phyloP scores from a whole-genome alignment of 1,139 yeast species.

The Blastobotrys serpentis region DNA sequence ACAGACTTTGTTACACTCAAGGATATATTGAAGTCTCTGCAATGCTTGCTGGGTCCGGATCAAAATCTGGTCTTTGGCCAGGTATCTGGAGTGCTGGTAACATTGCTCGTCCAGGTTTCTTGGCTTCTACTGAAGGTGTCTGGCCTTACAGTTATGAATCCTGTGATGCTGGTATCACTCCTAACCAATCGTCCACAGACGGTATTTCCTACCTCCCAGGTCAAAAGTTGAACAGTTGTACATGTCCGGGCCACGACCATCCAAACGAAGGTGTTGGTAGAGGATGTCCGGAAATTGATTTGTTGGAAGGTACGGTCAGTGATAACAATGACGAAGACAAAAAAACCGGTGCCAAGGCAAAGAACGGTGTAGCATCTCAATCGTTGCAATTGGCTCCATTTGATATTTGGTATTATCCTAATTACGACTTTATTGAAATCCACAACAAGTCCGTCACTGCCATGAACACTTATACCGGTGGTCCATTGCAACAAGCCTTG shows the following conservation, averaged over 20 bases:
- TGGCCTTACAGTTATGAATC: conserved; percentile 86
- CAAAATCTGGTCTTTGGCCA: conserved; percentile 79
- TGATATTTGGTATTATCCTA: conserved; percentile 84
- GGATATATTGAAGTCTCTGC: conserved; percentile 72
- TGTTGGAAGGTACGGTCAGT: conserved; percentile 63
- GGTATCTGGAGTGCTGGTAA: conserved; percentile 90
- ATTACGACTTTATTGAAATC: conserved; percentile 66
- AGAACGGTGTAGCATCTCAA: conserved; percentile 69
- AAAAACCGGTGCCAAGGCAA: too few relatives aligned
- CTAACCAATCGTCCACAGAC: conserved; percentile 82
- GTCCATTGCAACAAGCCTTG: conserved; percentile 82
- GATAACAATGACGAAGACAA: conserved; percentile 44
- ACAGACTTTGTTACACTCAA: conserved; percentile 75
- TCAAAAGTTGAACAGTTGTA: conserved; percentile 65
- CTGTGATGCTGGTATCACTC: conserved; percentile 86
- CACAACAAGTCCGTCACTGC: conserved; percentile 59
- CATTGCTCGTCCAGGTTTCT: conserved; percentile 77
- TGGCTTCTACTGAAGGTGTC: conserved; percentile 77
- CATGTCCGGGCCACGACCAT: conserved; percentile 73
- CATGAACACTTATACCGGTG: conserved; percentile 79
- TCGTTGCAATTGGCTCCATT: conserved; percentile 81
- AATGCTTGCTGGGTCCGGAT: conserved; percentile 67
- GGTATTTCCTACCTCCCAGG: conserved; percentile 81
- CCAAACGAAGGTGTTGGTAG: conserved; percentile 78
- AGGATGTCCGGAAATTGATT: conserved; percentile 90